A percentile compares a stretch with the other conserved stretches of the same genome.
Conservation (phyloP, 164 flowering plant genomes). For the Buxus sempervirens region DNA sequence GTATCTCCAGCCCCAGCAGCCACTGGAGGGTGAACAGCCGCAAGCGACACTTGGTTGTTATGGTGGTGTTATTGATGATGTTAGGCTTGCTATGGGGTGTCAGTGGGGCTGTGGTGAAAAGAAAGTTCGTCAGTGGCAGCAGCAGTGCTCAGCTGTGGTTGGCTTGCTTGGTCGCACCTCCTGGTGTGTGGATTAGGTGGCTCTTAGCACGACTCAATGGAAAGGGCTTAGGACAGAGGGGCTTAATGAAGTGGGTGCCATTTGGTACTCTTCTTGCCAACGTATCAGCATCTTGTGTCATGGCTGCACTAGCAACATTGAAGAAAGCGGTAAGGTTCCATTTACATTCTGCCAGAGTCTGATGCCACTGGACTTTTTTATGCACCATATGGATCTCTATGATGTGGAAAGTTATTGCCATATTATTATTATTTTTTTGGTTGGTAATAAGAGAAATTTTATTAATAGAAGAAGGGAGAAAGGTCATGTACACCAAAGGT, state of each 20-base stretch:
- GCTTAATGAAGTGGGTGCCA: slow-evolving; percentile 71
- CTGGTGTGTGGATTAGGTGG: slow-evolving; percentile 95
- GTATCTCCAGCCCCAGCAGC: neutral
- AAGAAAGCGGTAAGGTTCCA: slow-evolving; percentile 54
- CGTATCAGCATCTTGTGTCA: slow-evolving; percentile 69
- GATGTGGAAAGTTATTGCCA: neutral
- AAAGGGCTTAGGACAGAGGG: slow-evolving; percentile 57
- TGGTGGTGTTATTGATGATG: slow-evolving; percentile 33
- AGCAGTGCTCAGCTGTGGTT: slow-evolving; percentile 63
- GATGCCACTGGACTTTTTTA: neutral
- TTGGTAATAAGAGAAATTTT: no score
- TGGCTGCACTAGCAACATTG: slow-evolving; percentile 72
- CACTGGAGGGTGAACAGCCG: slow-evolving; percentile 33
- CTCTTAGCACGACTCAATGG: slow-evolving; percentile 79
- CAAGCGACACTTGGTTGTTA: slow-evolving; percentile 32
- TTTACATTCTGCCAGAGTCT: neutral
- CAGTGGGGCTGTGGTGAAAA: slow-evolving; percentile 38
- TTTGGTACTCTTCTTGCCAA: slow-evolving; percentile 87
- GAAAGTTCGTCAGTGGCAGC: slow-evolving; percentile 35
- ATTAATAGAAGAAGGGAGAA: no score
- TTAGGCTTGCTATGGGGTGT: slow-evolving; percentile 48
- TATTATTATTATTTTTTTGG: no score
- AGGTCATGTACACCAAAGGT: no score
- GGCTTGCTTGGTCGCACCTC: slow-evolving; percentile 78
- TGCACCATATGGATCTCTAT: neutral